Evolutionary conservation across 1,284 basidiomycete genomes (phyloP).

Genomic region (Ustilago bromivora): DNA sequence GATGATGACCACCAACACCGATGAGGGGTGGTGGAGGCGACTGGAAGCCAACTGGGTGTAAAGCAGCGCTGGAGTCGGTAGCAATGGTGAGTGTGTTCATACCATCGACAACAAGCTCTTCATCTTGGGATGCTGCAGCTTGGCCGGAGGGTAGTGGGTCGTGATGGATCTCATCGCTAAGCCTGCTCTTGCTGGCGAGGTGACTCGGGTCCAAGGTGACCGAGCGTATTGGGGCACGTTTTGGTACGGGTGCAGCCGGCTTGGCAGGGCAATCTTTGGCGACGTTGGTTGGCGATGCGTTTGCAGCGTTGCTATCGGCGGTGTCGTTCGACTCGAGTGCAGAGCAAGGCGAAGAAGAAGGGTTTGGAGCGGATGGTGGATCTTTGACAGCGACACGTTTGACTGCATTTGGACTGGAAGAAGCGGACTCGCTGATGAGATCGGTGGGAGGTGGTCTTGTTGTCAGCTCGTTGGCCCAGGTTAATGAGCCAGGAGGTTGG

Average conservation of each 20-base stretch:
- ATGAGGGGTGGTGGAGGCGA: conserved; percentile 26
- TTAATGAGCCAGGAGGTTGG: conserved; percentile 20
- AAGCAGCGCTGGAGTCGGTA: conserved; percentile 11
- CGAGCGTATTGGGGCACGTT: conserved; percentile 46
- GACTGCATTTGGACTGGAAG: conserved; percentile 31
- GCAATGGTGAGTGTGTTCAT: conserved; percentile 28
- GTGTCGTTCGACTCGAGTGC: conserved; percentile 6
- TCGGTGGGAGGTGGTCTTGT: conserved; percentile 14
- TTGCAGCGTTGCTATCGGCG: background rate
- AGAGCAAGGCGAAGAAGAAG: conserved; percentile 8
- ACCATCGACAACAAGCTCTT: conserved; percentile 25
- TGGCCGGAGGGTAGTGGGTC: conserved; percentile 14
- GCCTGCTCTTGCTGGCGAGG: conserved; percentile 24
- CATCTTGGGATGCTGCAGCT: conserved; percentile 14
- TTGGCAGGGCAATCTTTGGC: conserved; percentile 9
- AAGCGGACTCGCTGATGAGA: conserved; percentile 17
- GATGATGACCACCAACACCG: conserved; percentile 22
- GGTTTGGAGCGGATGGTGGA: background rate
- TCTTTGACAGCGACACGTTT: conserved; percentile 23
- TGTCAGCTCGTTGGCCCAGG: conserved; percentile 37
- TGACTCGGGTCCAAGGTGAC: conserved; percentile 42
- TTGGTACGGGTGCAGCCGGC: conserved; percentile 31
- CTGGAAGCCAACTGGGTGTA: conserved; percentile 19
- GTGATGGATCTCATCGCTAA: conserved; percentile 12
- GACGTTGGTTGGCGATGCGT: conserved; percentile 11